Conservation (phyloP, 192 early-diverging fungal genomes). For the Entomortierella parvispora region DNA sequence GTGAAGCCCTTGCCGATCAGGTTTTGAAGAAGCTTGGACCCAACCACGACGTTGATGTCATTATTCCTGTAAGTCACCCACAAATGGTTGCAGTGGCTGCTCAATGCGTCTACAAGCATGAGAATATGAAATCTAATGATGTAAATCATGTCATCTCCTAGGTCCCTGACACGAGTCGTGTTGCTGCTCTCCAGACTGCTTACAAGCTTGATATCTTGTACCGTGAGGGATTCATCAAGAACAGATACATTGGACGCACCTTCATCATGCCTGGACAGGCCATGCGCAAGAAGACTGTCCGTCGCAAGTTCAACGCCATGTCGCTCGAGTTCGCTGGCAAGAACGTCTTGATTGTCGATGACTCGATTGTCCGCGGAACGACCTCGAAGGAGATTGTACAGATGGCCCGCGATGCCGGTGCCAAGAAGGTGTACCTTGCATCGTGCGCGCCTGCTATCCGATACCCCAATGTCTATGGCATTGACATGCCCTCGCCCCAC, state of each 20-base stretch:
- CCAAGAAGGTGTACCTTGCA: constrained; percentile 99
- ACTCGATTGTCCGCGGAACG: constrained; percentile 99
- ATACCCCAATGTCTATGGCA: constrained; percentile 99
- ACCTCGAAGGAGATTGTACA: constrained; percentile 98
- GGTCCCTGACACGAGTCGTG: constrained; percentile 96
- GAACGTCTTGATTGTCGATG: constrained; percentile 98
- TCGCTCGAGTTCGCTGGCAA: constrained; percentile 94
- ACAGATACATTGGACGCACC: constrained; percentile 98
- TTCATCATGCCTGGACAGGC: constrained; percentile 99
- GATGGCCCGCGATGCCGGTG: constrained; percentile 99
- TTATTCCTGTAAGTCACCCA: constrained; percentile 86
- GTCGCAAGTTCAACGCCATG: constrained; percentile 99
- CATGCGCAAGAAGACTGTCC: constrained; percentile 88
- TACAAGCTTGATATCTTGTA: constrained; percentile 90
- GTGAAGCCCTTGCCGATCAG: constrained; percentile 91
- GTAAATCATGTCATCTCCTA: constrained; percentile 16
- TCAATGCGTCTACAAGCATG: too few relatives aligned
- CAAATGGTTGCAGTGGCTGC: background rate
- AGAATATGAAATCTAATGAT: too few relatives aligned
- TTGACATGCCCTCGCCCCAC: constrained; percentile 96
- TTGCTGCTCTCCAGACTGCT: constrained; percentile 92
- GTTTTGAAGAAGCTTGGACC: constrained; percentile 80
- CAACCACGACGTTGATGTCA: constrained; percentile 93
- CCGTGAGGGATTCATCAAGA: constrained; percentile 99
- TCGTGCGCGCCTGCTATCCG: constrained; percentile 96